Evolutionary conservation across 192 early-diverging fungal species (phyloP), one percentile per base, ranked within the genome.

Genomic region (Phycomyces nitens): DNA sequence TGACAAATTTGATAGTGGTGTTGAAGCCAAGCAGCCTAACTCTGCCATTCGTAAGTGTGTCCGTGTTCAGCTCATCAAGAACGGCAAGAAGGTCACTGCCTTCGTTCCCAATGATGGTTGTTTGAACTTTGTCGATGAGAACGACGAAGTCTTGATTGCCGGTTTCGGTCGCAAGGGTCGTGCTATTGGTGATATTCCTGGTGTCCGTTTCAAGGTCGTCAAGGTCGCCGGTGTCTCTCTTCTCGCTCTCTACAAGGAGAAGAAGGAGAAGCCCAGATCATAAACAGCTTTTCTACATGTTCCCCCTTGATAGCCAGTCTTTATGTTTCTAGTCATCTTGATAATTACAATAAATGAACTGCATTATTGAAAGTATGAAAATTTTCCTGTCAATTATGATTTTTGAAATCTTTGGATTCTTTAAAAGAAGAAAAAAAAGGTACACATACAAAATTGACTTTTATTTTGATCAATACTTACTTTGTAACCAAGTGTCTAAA

Each of bases 21-120:
- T 99, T 76, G 97, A 99, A 88, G 94, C 97, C 80, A 99, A 99
- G 84, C 97, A 99, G 83, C 97, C 97, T 79, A 99, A 99, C 92
- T 99, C 97, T 85, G 97, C 97, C 68, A 99, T 99, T 90, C 94
- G 97, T 84, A 99, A 99, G 88, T 98, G 96, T 86, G 94, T 99
- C 70, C 95, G 97, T 93, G 96, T 95, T 70, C 97, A 99, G 86
- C 88, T 99, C 70, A 97, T 99, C 89, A 99, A 99, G 91, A 99
- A 99, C 90, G 94, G 92, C 78, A 99, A 99, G 92, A 99, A 97
- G 90, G 90, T 99, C 78, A 97, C 97, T 62, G 97, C 97, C 75
- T 99, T 99, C 85, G 97, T 99, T 62, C 97, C 97, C 77, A 97
- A 96, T 82, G 97, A 99, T 84, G 97, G 97, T 96, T 99, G 97